Base-by-base conservation (phyloP, 2,329 filamentous ascomycete genomes). In the Colletotrichum salicis region DNA sequence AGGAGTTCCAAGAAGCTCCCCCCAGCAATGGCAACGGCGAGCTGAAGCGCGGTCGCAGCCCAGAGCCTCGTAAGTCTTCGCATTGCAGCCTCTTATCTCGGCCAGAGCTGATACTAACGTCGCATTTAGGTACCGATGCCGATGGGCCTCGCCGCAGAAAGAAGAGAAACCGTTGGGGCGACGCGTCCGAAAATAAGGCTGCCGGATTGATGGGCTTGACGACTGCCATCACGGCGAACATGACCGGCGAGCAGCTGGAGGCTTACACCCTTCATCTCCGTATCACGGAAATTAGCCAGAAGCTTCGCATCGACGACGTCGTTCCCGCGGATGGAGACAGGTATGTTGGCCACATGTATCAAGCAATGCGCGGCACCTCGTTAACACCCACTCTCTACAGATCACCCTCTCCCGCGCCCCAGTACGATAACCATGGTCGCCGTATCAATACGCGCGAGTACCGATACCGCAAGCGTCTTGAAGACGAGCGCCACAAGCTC, bases 361-460 rank as follows among this genome's bases (percentile, higher is more conserved):
- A 45, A 54, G 33, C 19, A 12, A 13, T 27, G 51, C 54, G 37
- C 35, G 51, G 27, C 12, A 24, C 51, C 52, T 54, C 13, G 71
- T 71, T 75, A 48, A 73, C 75, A 70, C 58, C 45, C 59, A 70
- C 64, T 74, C 31, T 27, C 24, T 48, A 22, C 77, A 98, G 96
- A 85, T 99, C 96, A 70, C 96, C 96, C 24, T 99, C 96, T 72
- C 96, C 96, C 48, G 89, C 96, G 41, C 96, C 96, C 12, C 96
- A 98, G 84, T 99, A 99, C 86, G 96, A 99, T 84, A 99, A 99
- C 87, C 97, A 98, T 80, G 96, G 96, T 87, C 94, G 96, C 78
- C 96, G 96, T 95, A 94, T 98, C 85, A 99, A 99, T 85, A 99
- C 97, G 70, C 92, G 97, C 84, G 97, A 99, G 86, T 97, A 96